These are phyloP conservation scores for Hyphopichia homilentoma DNA, from an alignment of 805 yeast genomes.

Conservation along the genomic window DNA sequence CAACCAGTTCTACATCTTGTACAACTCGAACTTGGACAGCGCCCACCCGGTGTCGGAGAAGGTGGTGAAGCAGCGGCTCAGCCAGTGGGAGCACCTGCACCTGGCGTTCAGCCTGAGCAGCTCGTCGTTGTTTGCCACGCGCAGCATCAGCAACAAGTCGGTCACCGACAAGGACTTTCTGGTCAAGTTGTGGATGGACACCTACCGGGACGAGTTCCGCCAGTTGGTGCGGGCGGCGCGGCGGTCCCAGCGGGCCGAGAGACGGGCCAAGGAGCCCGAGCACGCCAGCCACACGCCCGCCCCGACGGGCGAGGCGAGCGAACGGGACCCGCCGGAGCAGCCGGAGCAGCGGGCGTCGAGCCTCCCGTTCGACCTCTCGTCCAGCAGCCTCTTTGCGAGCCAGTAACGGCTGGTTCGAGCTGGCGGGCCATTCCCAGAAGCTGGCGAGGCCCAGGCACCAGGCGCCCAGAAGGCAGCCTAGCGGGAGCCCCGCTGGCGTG, in stretches of 20 bases:
- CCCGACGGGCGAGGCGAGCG: conserved; percentile 6
- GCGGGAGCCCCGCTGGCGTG: no score
- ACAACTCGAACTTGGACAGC: conserved; percentile 81
- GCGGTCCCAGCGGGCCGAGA: no score
- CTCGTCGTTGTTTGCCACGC: conserved; percentile 14
- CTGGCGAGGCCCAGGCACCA: no score
- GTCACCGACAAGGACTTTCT: conserved; percentile 47
- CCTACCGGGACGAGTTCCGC: conserved; percentile 38
- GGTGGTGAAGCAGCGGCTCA: conserved; percentile 52
- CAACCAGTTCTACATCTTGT: conserved; percentile 69
- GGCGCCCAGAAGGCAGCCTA: no score
- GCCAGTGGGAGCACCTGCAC: conserved; percentile 62
- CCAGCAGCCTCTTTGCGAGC: neutral
- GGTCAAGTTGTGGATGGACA: conserved; percentile 39
- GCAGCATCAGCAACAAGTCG: conserved; percentile 20
- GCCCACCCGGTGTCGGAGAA: conserved; percentile 56
- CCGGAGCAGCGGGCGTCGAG: neutral
- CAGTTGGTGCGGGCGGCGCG: conserved; percentile 36
- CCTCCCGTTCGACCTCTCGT: no score
- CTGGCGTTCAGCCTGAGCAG: conserved; percentile 26
- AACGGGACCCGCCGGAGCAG: conserved; percentile 2
- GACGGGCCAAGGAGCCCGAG: no score
- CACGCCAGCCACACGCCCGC: no score
- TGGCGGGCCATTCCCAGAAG: no score
- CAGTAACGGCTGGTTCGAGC: no score